Evolutionary conservation across 495 filamentous ascomycete species (phyloP).

Genomic region (Geoglossum glabrum): DNA sequence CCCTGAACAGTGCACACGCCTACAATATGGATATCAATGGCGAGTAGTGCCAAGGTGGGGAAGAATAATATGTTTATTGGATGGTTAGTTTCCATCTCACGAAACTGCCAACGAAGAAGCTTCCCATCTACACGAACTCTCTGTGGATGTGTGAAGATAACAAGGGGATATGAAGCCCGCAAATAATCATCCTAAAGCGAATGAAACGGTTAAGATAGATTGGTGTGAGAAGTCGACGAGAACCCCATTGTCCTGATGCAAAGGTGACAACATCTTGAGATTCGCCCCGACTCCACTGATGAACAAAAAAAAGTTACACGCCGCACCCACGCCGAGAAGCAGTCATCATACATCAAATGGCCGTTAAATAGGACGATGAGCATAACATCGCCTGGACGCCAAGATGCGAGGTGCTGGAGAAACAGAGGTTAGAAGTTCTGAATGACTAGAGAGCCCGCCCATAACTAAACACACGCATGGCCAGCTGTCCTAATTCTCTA

Average conservation of each 20-base stretch:
- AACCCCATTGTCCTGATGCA: slow-evolving; percentile 2
- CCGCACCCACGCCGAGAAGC: slow-evolving; percentile 1
- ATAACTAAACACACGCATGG: background rate
- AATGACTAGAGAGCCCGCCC: background rate
- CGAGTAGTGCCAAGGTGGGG: background rate
- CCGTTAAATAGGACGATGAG: background rate
- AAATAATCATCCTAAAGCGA: background rate
- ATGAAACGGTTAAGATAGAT: background rate
- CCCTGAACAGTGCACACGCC: too few species aligned
- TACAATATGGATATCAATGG: too few species aligned
- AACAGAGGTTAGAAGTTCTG: background rate
- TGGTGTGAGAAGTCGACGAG: background rate
- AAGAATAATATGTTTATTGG: background rate
- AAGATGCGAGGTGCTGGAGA: slow-evolving; percentile 1
- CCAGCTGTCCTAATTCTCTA: slow-evolving; percentile 1
- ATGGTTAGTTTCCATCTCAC: background rate
- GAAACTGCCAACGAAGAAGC: background rate
- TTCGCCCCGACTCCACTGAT: slow-evolving; percentile 2
- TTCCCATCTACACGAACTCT: background rate
- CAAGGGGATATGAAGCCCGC: background rate
- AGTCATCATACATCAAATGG: slow-evolving; percentile 1
- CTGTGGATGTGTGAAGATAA: background rate
- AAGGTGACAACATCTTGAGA: slow-evolving; percentile 2
- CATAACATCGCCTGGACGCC: background rate
- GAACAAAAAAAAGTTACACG: background rate